phyloP scores from a whole-genome alignment of 2,329 filamentous ascomycete species.

The Diplodia intermedia region DNA sequence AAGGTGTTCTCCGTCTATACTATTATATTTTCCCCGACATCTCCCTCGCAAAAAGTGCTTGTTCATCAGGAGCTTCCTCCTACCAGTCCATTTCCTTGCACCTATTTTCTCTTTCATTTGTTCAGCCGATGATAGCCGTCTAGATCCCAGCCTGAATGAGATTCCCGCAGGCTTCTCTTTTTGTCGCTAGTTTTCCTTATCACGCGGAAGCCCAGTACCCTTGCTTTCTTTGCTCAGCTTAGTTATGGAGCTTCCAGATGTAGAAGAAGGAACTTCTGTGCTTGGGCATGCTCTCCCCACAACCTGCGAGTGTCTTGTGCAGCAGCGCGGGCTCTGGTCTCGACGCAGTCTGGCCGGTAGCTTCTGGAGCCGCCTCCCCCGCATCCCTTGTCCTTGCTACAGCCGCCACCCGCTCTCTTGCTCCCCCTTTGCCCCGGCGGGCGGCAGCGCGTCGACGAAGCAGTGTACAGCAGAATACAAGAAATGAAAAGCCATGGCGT shows the following conservation, averaged over 20 bases:
- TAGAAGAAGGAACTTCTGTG: slow-evolving; percentile 24
- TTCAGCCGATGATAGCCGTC: slow-evolving; percentile 32
- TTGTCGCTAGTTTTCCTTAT: slow-evolving; percentile 13
- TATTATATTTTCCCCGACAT: slow-evolving; percentile 26
- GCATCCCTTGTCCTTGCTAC: slow-evolving; percentile 16
- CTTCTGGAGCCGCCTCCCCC: slow-evolving; percentile 2
- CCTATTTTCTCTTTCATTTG: slow-evolving; percentile 19
- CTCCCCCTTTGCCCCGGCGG: slow-evolving; percentile 8
- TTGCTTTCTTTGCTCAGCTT: slow-evolving; percentile 15
- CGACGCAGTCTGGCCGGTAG: background rate
- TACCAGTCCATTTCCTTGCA: slow-evolving; percentile 17
- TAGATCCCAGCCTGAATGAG: slow-evolving; percentile 33
- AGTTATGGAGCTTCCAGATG: slow-evolving; percentile 22
- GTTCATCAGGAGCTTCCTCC: slow-evolving; percentile 9
- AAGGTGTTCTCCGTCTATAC: slow-evolving; percentile 32
- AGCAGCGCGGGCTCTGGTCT: background rate
- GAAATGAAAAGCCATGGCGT: slow-evolving; percentile 20
- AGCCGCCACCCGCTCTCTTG: background rate
- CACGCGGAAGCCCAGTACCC: slow-evolving; percentile 19
- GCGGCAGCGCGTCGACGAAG: background rate
- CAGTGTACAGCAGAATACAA: slow-evolving; percentile 27
- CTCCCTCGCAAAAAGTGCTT: slow-evolving; percentile 31
- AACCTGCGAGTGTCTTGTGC: background rate
- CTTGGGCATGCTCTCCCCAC: slow-evolving; percentile 2
- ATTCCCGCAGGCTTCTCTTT: slow-evolving; percentile 31